Evolutionary conservation across 1,284 basidiomycete species (phyloP).

Genomic region (Wallemia mellicola): DNA sequence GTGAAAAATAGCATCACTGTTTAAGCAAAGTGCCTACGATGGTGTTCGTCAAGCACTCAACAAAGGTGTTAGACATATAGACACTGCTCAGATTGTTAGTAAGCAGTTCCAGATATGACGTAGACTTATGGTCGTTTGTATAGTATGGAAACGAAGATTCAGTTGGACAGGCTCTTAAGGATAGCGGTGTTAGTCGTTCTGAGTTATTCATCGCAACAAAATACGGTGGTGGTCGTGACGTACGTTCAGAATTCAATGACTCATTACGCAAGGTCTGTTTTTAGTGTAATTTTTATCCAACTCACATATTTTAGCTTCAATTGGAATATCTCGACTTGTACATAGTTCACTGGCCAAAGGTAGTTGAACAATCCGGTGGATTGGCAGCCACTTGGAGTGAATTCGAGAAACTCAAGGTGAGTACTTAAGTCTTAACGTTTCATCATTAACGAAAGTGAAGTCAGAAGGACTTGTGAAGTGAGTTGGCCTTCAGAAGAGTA

Average conservation of each 20-base stretch:
- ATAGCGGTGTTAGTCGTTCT: slow-evolving; percentile 20
- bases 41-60: slow-evolving; percentile 7
- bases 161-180: slow-evolving; percentile 23
- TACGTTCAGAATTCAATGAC: slow-evolving; percentile 9
- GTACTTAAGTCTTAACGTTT: not conserved
- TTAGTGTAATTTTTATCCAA: slow-evolving; percentile 6
- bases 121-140: not conserved
- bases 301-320: slow-evolving; percentile 11
- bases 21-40: not conserved
- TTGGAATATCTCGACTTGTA: no score
- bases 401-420: slow-evolving; percentile 3
- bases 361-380: not conserved
- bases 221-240: slow-evolving; percentile 2
- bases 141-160: slow-evolving; percentile 19
- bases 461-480: not conserved
- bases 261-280: slow-evolving; percentile 8
- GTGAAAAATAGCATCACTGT: not conserved
- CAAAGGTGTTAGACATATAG: slow-evolving; percentile 34
- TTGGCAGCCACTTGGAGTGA: slow-evolving; percentile 3
- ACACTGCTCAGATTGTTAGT: slow-evolving; percentile 27
- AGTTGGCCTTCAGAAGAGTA: not conserved
- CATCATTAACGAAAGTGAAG: not conserved
- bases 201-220: slow-evolving; percentile 27
- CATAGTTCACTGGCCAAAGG: slow-evolving; percentile 3
- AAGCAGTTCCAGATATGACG: not conserved